A percentile compares a stretch with the other conserved stretches of the same genome.
These are phyloP conservation scores for Hevea brasiliensis DNA, from an alignment of 345 rosid genomes.

Conservation along the genomic window DNA sequence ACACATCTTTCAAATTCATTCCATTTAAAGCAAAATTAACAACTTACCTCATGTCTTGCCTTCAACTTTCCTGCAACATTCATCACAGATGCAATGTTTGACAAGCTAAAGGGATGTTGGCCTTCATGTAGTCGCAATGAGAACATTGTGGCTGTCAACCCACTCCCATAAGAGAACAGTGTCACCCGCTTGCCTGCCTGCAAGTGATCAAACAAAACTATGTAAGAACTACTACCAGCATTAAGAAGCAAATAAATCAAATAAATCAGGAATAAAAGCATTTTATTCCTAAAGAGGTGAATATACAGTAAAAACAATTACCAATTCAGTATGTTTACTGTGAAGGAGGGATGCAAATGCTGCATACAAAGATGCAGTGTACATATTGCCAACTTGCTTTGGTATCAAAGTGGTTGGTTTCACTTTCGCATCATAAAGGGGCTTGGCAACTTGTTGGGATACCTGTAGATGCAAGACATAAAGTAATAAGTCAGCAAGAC, in stretches of 20 bases:
- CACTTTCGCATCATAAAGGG: slow-evolving; percentile 84
- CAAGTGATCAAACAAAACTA: slow-evolving; percentile 10
- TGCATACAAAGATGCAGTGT: slow-evolving; percentile 95
- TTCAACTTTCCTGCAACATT: slow-evolving; percentile 66
- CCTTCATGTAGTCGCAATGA: slow-evolving; percentile 66
- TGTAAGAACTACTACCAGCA: background rate
- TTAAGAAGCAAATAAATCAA: slow-evolving; percentile 7
- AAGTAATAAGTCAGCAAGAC: slow-evolving; percentile 27
- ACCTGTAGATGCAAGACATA: slow-evolving; percentile 43
- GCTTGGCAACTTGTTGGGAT: slow-evolving; percentile 89
- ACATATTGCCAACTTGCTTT: slow-evolving; percentile 99
- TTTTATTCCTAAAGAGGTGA: background rate
- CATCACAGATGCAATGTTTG: slow-evolving; percentile 78
- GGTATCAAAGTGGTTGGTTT: slow-evolving; percentile 88
- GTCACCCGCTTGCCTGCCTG: slow-evolving; percentile 80
- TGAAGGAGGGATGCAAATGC: slow-evolving; percentile 94
- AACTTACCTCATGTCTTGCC: slow-evolving; percentile 84
- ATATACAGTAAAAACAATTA: slow-evolving; percentile 33
- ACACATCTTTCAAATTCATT: background rate
- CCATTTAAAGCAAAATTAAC: background rate
- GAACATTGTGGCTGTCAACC: slow-evolving; percentile 90
- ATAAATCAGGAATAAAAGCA: background rate
- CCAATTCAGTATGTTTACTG: slow-evolving; percentile 70
- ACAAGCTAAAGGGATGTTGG: slow-evolving; percentile 69
- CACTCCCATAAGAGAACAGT: slow-evolving; percentile 97